Evolutionary conservation across 2,329 filamentous ascomycete genomes (phyloP), one percentile per base, ranked within the genome.

Genomic region (Colletotrichum liriopes): DNA sequence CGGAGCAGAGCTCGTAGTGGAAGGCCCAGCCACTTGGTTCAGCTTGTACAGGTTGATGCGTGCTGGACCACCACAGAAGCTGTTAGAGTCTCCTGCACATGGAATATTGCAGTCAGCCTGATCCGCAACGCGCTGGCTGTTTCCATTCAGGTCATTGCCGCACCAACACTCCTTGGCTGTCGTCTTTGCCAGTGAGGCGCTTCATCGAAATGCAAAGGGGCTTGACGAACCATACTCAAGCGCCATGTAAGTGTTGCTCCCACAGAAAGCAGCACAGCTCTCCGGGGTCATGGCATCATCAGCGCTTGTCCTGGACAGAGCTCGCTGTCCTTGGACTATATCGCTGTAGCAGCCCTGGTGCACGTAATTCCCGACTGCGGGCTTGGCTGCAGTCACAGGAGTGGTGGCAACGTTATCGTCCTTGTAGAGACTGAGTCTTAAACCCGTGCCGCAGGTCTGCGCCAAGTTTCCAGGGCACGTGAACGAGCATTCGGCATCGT

Each of bases 41-140:
- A 45, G 43, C 65, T 58, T 78, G 77, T 83, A 87, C 23, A 87
- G 73, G 6, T 80, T 82, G 65, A 87, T 77, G 39, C 81, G 80
- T 65, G 79, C 78, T 23, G 79, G 75, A 26, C 83, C 84, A 59
- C 84, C 85, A 72, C 85, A 87, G 32, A 82, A 75, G 76, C 86
- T 78, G 6, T 78, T 82, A 26, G 76, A 73, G 72, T 84, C 79
- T 39, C 84, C 84, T 1, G 78, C 79, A 75, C 85, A 86, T 23
- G 81, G 69, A 67, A 81, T 81, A 68, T 76, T 82, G 77, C 84
- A 86, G 73, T 82, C 79, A 35, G 80, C 71, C 52, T 80, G 78
- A 20, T 78, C 70, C 11, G 78, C 77, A 54, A 82, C 66, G 16
- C 78, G 73, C 64, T 77, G 69, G 39, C 82, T 77, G 37, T 78